Evolutionary conservation across 306 rosid genomes (phyloP), one percentile per base, ranked within the genome.

Genomic region (Heteromeles arbutifolia): DNA sequence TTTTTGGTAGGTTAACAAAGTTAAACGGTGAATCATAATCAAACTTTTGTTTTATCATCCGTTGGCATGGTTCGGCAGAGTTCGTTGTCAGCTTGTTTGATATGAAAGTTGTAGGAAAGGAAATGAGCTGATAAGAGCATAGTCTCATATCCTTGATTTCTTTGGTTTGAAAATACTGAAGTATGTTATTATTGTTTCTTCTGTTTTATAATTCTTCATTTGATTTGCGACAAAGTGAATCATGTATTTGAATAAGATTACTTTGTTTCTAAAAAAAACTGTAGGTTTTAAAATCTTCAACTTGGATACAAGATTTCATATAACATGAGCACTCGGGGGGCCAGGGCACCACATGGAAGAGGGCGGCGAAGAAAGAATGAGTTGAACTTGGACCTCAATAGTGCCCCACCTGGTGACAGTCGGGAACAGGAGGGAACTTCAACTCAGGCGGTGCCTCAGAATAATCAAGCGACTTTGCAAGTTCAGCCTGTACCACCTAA

Each of bases 311-410:
- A 34, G 58, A 37, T 71, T 71, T 3, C 11, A 29, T 25, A 29
- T 65, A 82, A 67, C 50, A 87, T 85, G 89, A 87, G 83, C 75
- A 63, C 86, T 73, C 81, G 79, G 59, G 70, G 45, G 4, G 71
- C 18, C 65, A 80, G 85, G 79, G 82, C 67, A 19, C 24, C 80
- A 1, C 72, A 69, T 7, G 53, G 63, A 73, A 87, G 86, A 74
- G 84, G 78, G 48, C 83, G 77, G 44, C 79, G 80, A 45, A 87
- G 89, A 82, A 87, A 85, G 73, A 28, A 69, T 34, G 65, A 6
- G 15, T 32, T 76, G 80, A 79, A 85, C 45, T 79, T 85, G 24
- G 91, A 87, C 72, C 89, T 87, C 22, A 87, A 87, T 76, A 70
- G 64, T 44, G 71, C 67, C 34, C 91, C 91, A 45, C 87, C 91